phyloP scores from a whole-genome alignment of 169 alveolate genomes.

The Cryptosporidium ubiquitum region DNA sequence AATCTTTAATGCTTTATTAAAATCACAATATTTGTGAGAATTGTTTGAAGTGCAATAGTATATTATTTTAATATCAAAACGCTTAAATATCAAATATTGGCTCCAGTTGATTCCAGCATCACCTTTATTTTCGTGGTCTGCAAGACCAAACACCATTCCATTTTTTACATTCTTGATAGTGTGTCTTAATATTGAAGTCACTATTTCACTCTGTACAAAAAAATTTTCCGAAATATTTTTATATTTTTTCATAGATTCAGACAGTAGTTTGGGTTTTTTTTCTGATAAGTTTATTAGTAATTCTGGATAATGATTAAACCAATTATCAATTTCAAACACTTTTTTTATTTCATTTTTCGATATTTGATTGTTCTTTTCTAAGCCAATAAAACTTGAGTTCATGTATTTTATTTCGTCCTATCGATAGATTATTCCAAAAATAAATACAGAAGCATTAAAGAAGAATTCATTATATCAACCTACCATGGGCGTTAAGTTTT shows the following conservation, averaged over 20 bases:
- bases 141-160: constrained; percentile 73
- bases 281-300: constrained; percentile 21
- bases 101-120: constrained; percentile 76
- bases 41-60: constrained; percentile 65
- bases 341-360: constrained; percentile 18
- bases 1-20: constrained; percentile 21
- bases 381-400: background rate
- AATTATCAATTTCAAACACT: constrained; percentile 22
- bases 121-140: constrained; percentile 76
- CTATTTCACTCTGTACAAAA: constrained; percentile 31
- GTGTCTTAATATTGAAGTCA: constrained; percentile 8
- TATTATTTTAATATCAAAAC: constrained; percentile 24
- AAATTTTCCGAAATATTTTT: constrained; percentile 13
- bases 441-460: background rate
- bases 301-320: constrained; percentile 46
- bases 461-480: constrained; percentile 33
- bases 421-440: background rate
- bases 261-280: constrained; percentile 24
- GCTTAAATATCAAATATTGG: constrained; percentile 25
- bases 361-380: constrained; percentile 1
- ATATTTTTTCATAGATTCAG: constrained; percentile 55
- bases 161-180: constrained; percentile 4
- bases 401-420: constrained; percentile 12
- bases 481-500: constrained; percentile 15
- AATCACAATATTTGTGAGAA: constrained; percentile 30